Base-by-base conservation (phyloP, 768 basidiomycete species). In the Gloeophyllum trabeum region DNA sequence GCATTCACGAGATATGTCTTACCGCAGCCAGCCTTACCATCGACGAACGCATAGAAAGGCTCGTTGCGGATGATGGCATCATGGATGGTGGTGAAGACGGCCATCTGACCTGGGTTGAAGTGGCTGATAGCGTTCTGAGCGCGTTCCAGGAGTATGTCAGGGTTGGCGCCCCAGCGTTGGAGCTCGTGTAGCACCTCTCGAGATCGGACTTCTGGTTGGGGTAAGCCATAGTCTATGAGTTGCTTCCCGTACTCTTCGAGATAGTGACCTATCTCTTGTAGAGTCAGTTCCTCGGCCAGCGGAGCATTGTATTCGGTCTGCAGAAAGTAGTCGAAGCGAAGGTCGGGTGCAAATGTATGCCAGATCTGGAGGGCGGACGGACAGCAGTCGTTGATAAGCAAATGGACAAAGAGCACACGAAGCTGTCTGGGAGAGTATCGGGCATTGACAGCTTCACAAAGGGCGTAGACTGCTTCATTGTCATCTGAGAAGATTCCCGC, bases 1-100 rank as follows among this genome's bases (percentile, higher is more conserved):
- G 63, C 51, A 25, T 59, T 59, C 1, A 63, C 43, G 1, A 67
- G 24, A 24, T 54, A 63, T 0, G 65, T 69, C 48, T 70, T 70
- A 0, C 66, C 68, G 3, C 62, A 46, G 0, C 67, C 67, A 2
- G 66, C 65, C 41, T 61, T 59, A 1, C 66, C 65, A 46, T 67
- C 60, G 5, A 69, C 41, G 43, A 66, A 66, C 6, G 53, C 46
- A 25, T 43, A 50, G 0, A 60, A 44, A 4, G 55, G 49, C 1
- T 34, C 19, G 0, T 41, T 24, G 1, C 48, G 25, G 6, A 39
- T 6, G 5, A 56, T 48, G 12, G 51, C 51, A 24, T 44, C 13
- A 25, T 48, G 42, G 13, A 51, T 36, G 12, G 41, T 39, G 23
- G 40, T 42, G 42, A 50, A 57, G 19, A 59, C 50, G 13, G 37